phyloP scores from a whole-genome alignment of 805 yeast genomes.

The Yamadazyma olivae region DNA sequence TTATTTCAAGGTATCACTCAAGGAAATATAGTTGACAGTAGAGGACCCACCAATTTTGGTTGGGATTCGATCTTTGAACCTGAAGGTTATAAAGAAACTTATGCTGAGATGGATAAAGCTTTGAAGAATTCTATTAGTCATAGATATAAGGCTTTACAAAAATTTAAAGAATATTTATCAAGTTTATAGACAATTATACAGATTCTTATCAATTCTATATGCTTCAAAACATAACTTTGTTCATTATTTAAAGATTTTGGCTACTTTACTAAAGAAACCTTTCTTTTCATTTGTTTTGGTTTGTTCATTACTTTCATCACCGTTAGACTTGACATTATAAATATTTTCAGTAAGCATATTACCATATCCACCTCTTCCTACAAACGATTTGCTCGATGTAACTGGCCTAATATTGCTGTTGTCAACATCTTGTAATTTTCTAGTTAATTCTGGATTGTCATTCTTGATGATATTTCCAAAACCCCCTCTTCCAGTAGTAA shows the following conservation, averaged over 20 bases:
- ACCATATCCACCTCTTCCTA: slow-evolving; percentile 69
- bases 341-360: slow-evolving; percentile 43
- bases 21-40: slow-evolving; percentile 72
- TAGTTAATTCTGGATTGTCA: slow-evolving; percentile 53
- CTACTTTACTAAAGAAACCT: slow-evolving; percentile 46
- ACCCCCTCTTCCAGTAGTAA: slow-evolving; percentile 78
- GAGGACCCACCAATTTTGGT: slow-evolving; percentile 86
- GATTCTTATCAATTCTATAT: too few species aligned
- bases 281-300: slow-evolving; percentile 15
- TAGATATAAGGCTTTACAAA: slow-evolving; percentile 76
- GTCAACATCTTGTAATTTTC: slow-evolving; percentile 69
- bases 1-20: slow-evolving; percentile 82
- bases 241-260: slow-evolving; percentile 36
- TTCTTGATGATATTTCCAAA: slow-evolving; percentile 72
- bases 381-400: slow-evolving; percentile 43
- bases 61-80: slow-evolving; percentile 95
- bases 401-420: slow-evolving; percentile 41
- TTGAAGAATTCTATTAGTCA: slow-evolving; percentile 84
- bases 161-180: slow-evolving; percentile 60
- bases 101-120: slow-evolving; percentile 83
- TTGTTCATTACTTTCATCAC: slow-evolving; percentile 18
- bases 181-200: too few species aligned
- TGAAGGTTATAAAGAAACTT: slow-evolving; percentile 59
- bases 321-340: slow-evolving; percentile 34
- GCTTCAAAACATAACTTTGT: too few species aligned